A percentile compares a stretch with the other conserved stretches of the same genome.
Conservation (phyloP, 306 rosid genomes). For the Macrotyloma uniflorum region DNA sequence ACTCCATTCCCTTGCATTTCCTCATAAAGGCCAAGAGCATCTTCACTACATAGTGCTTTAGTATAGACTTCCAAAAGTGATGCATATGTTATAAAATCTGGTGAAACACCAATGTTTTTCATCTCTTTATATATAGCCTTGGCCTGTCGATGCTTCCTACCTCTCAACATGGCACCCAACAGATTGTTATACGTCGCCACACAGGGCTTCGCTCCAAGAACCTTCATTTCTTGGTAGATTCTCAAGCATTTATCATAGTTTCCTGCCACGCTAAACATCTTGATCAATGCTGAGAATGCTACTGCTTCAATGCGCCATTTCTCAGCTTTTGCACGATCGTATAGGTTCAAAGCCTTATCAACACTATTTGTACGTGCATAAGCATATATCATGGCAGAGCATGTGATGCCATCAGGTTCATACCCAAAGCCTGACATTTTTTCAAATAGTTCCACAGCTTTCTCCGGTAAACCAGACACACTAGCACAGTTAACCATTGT, state of each 20-base stretch:
- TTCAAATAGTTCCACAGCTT: background rate
- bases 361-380: conserved; percentile 8
- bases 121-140: conserved; percentile 13
- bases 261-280: background rate
- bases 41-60: background rate
- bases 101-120: background rate
- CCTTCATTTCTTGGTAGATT: background rate
- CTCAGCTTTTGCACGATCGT: conserved; percentile 13
- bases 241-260: background rate
- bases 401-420: background rate
- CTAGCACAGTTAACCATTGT: background rate
- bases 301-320: background rate
- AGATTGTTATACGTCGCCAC: background rate
- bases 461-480: background rate
- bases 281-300: background rate
- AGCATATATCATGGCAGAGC: background rate
- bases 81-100: conserved; percentile 16
- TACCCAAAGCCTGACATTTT: conserved; percentile 8
- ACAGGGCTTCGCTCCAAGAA: background rate
- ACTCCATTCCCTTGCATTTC: background rate
- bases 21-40: conserved; percentile 2
- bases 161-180: conserved; percentile 13
- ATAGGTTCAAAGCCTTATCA: background rate
- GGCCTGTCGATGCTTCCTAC: conserved; percentile 3
- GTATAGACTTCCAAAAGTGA: conserved; percentile 6